Base-by-base conservation (phyloP, 2,329 filamentous ascomycete genomes). In the Colletotrichum australisinense region DNA sequence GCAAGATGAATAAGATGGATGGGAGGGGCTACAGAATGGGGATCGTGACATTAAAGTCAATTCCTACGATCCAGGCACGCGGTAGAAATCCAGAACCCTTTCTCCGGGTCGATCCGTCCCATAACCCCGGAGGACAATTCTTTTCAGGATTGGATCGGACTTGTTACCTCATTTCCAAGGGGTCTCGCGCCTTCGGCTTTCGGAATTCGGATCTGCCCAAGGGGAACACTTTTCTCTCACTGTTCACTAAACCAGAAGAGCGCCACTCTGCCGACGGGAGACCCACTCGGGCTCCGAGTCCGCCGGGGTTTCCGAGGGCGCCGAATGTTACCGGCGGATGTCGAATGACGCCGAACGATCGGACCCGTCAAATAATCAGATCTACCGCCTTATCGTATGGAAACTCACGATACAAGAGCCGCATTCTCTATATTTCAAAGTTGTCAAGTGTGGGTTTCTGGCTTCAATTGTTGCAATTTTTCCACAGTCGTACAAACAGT, bases 141-240 rank as follows among this genome's bases (percentile, higher is more conserved):
- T 52, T 2, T 19, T n/a, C 59, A 7, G 16, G 38, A 8, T 42
- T 19, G 14, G 16, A 42, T 42, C 14, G 38, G 38, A 42, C 38
- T 42, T 42, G 2, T 19, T 42, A 42, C 38, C 38, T 42, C 16
- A 42, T 42, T 42, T 19, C 5, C 16, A 26, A 5, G n/a, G 28
- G n/a, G 22, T 24, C 49, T 69, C 58, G 49, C 58, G 58, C 14
- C 49, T 69, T 69, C 66, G 49, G 49, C 49, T 30, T 63, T 49
- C 58, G 66, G 66, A 30, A n/a, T 57, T 63, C 42, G 16, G 19
- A 52, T 19, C 42, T 42, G 16, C 14, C 5, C 5, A 7, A 19
- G 38, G 38, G 14, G 38, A 6, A 7, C 38, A 19, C 14, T 42
- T 42, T 42, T 14, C 42, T 8, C 16, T 9, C 16, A 49, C 16